These are phyloP conservation scores for Amauroascus niger DNA, from an alignment of 2,329 filamentous ascomycete species.

Conservation along the genomic window DNA sequence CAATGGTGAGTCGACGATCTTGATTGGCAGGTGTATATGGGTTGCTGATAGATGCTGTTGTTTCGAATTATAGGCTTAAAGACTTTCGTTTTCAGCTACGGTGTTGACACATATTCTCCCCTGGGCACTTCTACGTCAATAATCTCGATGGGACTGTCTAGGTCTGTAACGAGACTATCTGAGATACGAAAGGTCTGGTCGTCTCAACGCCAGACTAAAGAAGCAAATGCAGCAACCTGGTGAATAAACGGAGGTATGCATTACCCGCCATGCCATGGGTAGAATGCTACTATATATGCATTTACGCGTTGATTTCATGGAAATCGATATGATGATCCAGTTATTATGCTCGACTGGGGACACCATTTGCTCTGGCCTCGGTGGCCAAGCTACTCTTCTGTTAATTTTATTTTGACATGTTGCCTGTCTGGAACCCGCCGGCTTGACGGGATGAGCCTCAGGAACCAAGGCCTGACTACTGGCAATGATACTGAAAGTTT, in stretches of 20 bases:
- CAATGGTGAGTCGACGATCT: not conserved
- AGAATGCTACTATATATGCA: too few species aligned
- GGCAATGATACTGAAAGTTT: not conserved
- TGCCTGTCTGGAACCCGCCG: not conserved
- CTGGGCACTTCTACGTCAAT: too few species aligned
- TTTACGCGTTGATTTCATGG: not conserved
- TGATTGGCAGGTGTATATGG: not conserved
- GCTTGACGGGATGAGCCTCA: not conserved
- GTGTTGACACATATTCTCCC: not conserved
- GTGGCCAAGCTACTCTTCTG: not conserved
- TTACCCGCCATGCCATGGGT: too few species aligned
- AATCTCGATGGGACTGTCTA: too few species aligned
- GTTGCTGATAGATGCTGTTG: not conserved
- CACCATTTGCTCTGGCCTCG: not conserved
- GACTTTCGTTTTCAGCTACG: too few species aligned
- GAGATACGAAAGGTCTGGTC: too few species aligned
- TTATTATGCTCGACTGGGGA: not conserved
- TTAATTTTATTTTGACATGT: too few species aligned
- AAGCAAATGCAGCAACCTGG: too few species aligned
- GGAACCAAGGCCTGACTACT: not conserved
- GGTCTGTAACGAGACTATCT: too few species aligned
- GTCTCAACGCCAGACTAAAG: too few species aligned
- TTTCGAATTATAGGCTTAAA: not conserved
- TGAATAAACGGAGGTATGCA: too few species aligned
- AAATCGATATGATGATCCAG: not conserved